Base-by-base conservation (phyloP, 2,329 filamentous ascomycete genomes). In the Daldinia sp. region DNA sequence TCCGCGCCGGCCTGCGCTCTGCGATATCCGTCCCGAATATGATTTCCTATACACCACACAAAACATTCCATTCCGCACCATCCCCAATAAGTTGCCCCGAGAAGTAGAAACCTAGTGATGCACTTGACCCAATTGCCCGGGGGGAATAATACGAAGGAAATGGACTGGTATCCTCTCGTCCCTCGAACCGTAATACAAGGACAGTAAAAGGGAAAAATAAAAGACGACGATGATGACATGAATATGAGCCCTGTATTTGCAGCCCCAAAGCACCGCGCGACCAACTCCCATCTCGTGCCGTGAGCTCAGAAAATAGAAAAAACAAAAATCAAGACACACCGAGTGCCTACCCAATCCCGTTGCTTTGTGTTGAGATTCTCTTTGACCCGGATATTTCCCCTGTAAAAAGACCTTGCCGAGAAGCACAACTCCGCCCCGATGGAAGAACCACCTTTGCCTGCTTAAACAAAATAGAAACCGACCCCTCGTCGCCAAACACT, bases 401-500 rank as follows among this genome's bases (percentile, higher is more conserved):
- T 67, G 64, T 57, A 61, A 61, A 63, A 57, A 59, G 51, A 60
- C 67, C 56, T 34, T 64, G 54, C 67, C 65, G 56, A 69, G 67
- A 64, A 64, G 55, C 68, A 70, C 68, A 68, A 68, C 66, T 58
- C 62, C 68, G 62, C 61, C 64, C 64, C 54, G 53, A 67, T 69
- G 68, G 62, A 67, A 66, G 58, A 67, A 63, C 58, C 58, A 61
- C 68, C 73, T n/a, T n/a, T 71, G 71, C 72, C 70, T 72, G 73
- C 73, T 70, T 30, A 58, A 69, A 75, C 73, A 76, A 77, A 77
- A 80, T 74, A 75, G 71, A 76, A 73, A 73, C 73, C 72, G 70
- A 73, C 71, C 68, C 73, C 71, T 72, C 72, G 74, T 73, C 71
- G 75, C 75, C 74, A 76, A 74, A 77, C 74, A 78, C 76, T 79